A percentile compares a stretch with the other conserved stretches of the same genome.
phyloP scores from a whole-genome alignment of 768 basidiomycete genomes.

The Suillus cothurnatus region DNA sequence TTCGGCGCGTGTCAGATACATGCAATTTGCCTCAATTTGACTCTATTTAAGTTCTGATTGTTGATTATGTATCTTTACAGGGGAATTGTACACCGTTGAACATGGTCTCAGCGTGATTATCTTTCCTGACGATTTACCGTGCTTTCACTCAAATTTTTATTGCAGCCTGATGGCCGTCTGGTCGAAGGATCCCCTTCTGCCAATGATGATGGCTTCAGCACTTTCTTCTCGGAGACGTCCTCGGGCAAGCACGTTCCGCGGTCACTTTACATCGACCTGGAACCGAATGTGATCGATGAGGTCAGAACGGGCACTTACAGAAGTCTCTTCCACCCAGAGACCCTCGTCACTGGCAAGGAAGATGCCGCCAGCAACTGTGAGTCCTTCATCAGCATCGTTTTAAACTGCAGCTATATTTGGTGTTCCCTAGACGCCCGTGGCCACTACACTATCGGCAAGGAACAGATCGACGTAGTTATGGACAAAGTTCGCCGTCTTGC shows the following conservation, averaged over 20 bases:
- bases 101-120: slow-evolving; percentile 87
- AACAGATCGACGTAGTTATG: slow-evolving; percentile 94
- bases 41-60: slow-evolving; percentile 2
- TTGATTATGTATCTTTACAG: slow-evolving; percentile 44
- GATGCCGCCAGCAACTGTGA: slow-evolving; percentile 99
- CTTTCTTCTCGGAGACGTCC: slow-evolving; percentile 98
- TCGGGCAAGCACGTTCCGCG: slow-evolving; percentile 97
- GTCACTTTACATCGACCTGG: slow-evolving; percentile 95
- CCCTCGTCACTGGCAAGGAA: slow-evolving; percentile 97
- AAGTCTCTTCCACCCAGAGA: slow-evolving; percentile 98
- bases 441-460: slow-evolving; percentile 98
- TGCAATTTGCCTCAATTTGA: slow-evolving; percentile 19
- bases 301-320: slow-evolving; percentile 95
- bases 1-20: slow-evolving; percentile 7
- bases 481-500: slow-evolving; percentile 94
- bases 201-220: slow-evolving; percentile 92
- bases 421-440: slow-evolving; percentile 81
- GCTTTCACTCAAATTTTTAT: slow-evolving; percentile 18
- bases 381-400: slow-evolving; percentile 18
- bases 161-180: slow-evolving; percentile 92
- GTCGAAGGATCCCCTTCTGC: slow-evolving; percentile 72
- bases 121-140: slow-evolving; percentile 11
- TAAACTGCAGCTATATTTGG: slow-evolving; percentile 9
- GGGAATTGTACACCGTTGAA: slow-evolving; percentile 99
- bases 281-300: slow-evolving; percentile 98